A percentile compares a stretch with the other conserved stretches of the same genome.
Evolutionary conservation across 768 basidiomycete species (phyloP).

Genomic region (Cyclocybe aegerita): DNA sequence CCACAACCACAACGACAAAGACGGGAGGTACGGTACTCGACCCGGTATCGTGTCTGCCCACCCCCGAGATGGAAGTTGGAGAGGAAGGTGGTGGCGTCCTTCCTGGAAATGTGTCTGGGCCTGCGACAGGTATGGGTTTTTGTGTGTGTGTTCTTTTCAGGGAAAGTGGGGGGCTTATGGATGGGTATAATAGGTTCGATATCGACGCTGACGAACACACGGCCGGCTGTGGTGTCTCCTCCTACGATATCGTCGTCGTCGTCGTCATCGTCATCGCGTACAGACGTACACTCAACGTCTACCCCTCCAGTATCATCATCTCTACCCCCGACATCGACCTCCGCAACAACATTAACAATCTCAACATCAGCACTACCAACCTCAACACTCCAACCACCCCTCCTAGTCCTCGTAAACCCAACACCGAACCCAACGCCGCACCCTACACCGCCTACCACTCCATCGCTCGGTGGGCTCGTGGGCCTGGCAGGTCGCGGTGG

Average conservation of each 20-base stretch:
- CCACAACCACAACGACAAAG: too few species aligned
- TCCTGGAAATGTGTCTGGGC: too few species aligned
- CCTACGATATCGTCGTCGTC: conserved; percentile 1
- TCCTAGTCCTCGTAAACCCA: conserved; percentile 71
- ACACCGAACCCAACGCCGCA: conserved; percentile 77
- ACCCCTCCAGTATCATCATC: background rate
- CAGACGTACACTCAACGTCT: background rate
- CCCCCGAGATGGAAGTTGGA: conserved; percentile 20
- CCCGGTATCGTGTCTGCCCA: conserved; percentile 22
- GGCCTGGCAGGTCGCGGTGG: conserved; percentile 7
- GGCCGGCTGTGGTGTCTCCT: too few species aligned
- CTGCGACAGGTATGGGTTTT: too few species aligned
- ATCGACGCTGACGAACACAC: too few species aligned
- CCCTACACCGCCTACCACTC: conserved; percentile 78
- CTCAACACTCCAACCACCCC: conserved; percentile 27
- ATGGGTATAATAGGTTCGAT: too few species aligned
- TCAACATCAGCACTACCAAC: background rate
- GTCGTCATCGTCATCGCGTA: background rate
- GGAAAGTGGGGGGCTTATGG: too few species aligned
- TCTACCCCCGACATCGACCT: conserved; percentile 1
- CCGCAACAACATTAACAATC: too few species aligned
- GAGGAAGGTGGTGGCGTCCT: conserved; percentile 3
- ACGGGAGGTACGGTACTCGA: too few species aligned
- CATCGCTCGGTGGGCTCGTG: conserved; percentile 28
- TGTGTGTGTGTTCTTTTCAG: too few species aligned